Evolutionary conservation across 352 stramenopile species (phyloP).

Genomic region (Globisporangium camurandrum): DNA sequence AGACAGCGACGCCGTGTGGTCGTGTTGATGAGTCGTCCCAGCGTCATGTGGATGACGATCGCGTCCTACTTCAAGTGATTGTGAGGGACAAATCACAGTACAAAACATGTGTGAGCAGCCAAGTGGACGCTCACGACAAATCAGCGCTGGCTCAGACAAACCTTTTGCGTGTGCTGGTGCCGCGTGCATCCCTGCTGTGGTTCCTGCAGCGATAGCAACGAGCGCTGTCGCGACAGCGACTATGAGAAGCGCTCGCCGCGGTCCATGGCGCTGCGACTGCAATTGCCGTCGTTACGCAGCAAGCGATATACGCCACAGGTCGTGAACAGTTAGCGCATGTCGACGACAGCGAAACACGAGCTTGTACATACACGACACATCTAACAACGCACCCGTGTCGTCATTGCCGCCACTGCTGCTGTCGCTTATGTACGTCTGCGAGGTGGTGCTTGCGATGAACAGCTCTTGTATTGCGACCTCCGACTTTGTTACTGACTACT

Average conservation of each 20-base stretch:
- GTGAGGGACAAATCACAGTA: no score
- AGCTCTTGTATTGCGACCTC: background rate
- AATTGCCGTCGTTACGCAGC: no score
- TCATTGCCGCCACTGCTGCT: background rate
- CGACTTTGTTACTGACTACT: no score
- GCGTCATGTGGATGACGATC: no score
- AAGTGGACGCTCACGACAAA: background rate
- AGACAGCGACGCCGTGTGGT: no score
- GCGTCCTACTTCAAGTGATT: no score
- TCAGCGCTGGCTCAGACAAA: constrained; percentile 2
- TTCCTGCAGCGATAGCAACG: constrained; percentile 6
- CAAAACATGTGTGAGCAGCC: no score
- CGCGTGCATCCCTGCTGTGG: background rate
- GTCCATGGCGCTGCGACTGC: constrained; percentile 6
- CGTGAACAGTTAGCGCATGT: no score
- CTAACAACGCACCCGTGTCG: background rate
- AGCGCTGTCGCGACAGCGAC: constrained; percentile 3
- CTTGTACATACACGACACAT: background rate
- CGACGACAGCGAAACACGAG: background rate
- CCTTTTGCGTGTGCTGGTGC: background rate
- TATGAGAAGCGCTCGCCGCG: constrained; percentile 6
- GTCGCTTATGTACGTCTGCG: no score
- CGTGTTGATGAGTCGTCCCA: no score
- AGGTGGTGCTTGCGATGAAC: no score
- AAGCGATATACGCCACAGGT: no score